phyloP scores from a whole-genome alignment of 2,329 filamentous ascomycete species.

The Colletotrichum horii region DNA sequence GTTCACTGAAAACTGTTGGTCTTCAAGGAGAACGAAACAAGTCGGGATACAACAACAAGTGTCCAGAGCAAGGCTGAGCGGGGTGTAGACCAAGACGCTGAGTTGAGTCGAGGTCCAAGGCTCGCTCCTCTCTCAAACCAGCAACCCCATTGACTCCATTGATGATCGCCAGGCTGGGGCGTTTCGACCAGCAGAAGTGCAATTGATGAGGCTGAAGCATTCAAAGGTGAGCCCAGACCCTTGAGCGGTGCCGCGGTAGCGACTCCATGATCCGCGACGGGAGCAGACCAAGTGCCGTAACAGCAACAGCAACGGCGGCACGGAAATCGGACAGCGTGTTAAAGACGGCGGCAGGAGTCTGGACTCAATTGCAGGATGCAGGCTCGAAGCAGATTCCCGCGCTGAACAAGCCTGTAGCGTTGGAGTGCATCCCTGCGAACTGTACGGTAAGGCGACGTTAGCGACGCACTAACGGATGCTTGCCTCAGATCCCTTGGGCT shows the following conservation, averaged over 20 bases:
- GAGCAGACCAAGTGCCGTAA: slow-evolving; percentile 10
- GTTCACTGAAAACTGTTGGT: neutral
- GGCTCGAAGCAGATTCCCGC: neutral
- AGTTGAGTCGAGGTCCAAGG: neutral
- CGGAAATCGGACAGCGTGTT: neutral
- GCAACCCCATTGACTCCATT: neutral
- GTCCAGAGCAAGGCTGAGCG: neutral
- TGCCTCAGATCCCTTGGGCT: slow-evolving; percentile 18
- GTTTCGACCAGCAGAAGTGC: neutral
- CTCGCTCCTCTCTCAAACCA: neutral
- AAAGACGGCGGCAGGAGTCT: neutral
- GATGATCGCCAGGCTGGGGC: neutral
- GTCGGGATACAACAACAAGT: neutral
- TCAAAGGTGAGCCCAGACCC: neutral
- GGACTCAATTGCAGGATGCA: neutral
- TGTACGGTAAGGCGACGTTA: slow-evolving; percentile 13
- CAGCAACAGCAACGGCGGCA: neutral
- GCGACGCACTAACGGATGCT: slow-evolving; percentile 18
- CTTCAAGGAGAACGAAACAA: neutral
- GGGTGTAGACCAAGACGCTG: neutral
- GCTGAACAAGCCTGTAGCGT: neutral
- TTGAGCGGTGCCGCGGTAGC: neutral
- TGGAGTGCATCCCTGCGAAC: slow-evolving; percentile 8
- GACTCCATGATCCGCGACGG: slow-evolving; percentile 11
- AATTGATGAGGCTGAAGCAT: slow-evolving; percentile 3